Evolutionary conservation across 2,329 filamentous ascomycete species (phyloP).

Genomic region (Penicillium occitanis): DNA sequence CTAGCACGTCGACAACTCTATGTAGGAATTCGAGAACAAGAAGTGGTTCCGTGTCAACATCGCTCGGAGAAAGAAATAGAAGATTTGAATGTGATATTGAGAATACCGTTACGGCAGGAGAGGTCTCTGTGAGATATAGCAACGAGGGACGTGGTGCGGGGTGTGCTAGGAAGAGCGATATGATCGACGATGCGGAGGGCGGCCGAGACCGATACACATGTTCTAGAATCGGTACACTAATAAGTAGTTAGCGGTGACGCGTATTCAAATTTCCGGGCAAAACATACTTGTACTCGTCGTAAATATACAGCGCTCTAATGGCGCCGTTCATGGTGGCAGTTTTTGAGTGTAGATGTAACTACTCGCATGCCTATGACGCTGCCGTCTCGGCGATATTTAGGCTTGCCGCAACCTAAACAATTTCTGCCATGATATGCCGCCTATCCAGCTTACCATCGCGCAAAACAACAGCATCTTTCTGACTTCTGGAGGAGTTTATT

Average conservation of each 20-base stretch:
- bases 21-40: conserved; percentile 93
- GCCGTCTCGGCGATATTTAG: conserved; percentile 2
- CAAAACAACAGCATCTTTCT: neutral
- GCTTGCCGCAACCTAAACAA: conserved; percentile 6
- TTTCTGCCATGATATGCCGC: conserved; percentile 40
- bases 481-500: neutral
- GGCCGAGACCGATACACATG: conserved; percentile 85
- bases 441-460: conserved; percentile 8
- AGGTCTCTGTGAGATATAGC: conserved; percentile 77
- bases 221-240: conserved; percentile 78
- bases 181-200: conserved; percentile 70
- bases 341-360: conserved; percentile 8
- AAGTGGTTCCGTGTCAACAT: conserved; percentile 82
- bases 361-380: conserved; percentile 25
- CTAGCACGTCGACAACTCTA: conserved; percentile 84
- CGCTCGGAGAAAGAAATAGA: conserved; percentile 80
- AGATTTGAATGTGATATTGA: conserved; percentile 84
- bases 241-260: conserved; percentile 18
- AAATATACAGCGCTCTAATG: conserved; percentile 95
- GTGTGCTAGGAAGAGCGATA: conserved; percentile 84
- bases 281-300: conserved; percentile 86
- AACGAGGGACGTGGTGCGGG: conserved; percentile 78
- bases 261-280: neutral
- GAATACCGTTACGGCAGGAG: conserved; percentile 84
- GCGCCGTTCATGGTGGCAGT: conserved; percentile 70